phyloP scores from a whole-genome alignment of 805 yeast species.

The Suhomyces sp. region DNA sequence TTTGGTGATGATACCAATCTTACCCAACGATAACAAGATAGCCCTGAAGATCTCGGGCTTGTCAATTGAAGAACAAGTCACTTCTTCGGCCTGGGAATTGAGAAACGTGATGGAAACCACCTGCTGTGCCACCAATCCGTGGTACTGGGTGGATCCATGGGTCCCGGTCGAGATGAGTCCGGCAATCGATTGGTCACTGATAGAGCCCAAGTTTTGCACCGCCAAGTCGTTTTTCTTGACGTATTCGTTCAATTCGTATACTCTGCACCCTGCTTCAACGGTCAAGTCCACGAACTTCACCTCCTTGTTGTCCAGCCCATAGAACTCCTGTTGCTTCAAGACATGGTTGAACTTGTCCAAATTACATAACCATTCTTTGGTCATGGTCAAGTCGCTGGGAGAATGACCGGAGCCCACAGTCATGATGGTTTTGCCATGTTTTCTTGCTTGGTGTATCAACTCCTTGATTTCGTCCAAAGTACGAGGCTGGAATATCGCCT shows the following conservation, averaged over 20 bases:
- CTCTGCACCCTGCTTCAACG: slow-evolving; percentile 89
- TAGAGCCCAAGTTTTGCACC: slow-evolving; percentile 88
- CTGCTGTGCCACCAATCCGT: slow-evolving; percentile 87
- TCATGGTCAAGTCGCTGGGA: slow-evolving; percentile 87
- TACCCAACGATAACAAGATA: slow-evolving; percentile 81
- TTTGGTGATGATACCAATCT: slow-evolving; percentile 82
- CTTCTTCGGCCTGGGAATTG: slow-evolving; percentile 69
- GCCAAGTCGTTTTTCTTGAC: slow-evolving; percentile 68
- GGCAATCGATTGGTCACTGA: slow-evolving; percentile 88
- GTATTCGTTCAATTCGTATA: slow-evolving; percentile 67
- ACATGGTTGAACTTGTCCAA: slow-evolving; percentile 72
- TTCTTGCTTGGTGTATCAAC: slow-evolving; percentile 65
- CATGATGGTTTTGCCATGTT: slow-evolving; percentile 61
- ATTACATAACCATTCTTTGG: slow-evolving; percentile 83
- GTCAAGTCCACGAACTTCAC: slow-evolving; percentile 81
- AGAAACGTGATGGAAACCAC: slow-evolving; percentile 74
- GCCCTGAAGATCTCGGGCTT: slow-evolving; percentile 72
- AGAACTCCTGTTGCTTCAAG: slow-evolving; percentile 43
- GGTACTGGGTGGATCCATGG: slow-evolving; percentile 92
- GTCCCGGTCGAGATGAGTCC: slow-evolving; percentile 98
- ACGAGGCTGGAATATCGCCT: slow-evolving; percentile 74
- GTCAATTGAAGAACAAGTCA: slow-evolving; percentile 63
- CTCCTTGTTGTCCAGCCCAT: slow-evolving; percentile 38
- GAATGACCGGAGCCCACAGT: slow-evolving; percentile 94
- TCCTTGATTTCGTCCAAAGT: slow-evolving; percentile 63